These are phyloP conservation scores for Aspergillus incahuasiensis DNA, from an alignment of 495 filamentous ascomycete genomes.

Conservation along the genomic window DNA sequence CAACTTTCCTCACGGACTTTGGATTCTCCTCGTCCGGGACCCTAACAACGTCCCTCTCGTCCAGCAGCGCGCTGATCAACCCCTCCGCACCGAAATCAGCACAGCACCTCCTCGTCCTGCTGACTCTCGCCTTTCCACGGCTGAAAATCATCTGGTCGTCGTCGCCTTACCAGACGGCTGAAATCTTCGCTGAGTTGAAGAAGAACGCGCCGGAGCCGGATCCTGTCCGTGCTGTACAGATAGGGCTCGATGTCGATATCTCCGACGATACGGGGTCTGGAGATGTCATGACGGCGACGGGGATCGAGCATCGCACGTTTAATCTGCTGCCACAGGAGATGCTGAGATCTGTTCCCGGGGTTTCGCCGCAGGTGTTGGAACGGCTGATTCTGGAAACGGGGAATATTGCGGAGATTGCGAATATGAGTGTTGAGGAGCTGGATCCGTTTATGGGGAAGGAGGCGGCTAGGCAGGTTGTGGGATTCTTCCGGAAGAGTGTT, in stretches of 20 bases:
- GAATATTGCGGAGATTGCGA: slow-evolving; percentile 78
- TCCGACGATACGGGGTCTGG: slow-evolving; percentile 49
- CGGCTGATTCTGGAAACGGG: slow-evolving; percentile 66
- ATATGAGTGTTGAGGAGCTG: slow-evolving; percentile 74
- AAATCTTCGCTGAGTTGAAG: slow-evolving; percentile 93
- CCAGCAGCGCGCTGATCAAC: slow-evolving; percentile 38
- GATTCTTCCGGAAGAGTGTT: slow-evolving; percentile 83
- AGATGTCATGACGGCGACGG: slow-evolving; percentile 55
- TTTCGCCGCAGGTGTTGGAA: slow-evolving; percentile 71
- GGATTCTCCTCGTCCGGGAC: slow-evolving; percentile 62
- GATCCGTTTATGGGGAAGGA: slow-evolving; percentile 71
- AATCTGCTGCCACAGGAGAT: slow-evolving; percentile 78
- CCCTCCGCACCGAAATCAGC: slow-evolving; percentile 60
- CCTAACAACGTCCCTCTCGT: slow-evolving; percentile 45
- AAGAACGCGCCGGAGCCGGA: slow-evolving; percentile 84
- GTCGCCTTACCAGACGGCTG: slow-evolving; percentile 90
- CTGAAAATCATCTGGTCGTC: slow-evolving; percentile 91
- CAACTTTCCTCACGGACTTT: slow-evolving; percentile 48
- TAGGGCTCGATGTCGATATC: slow-evolving; percentile 66
- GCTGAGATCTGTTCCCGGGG: slow-evolving; percentile 77
- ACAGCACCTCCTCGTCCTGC: slow-evolving; percentile 85
- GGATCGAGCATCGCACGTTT: slow-evolving; percentile 51
- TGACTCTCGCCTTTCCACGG: slow-evolving; percentile 87
- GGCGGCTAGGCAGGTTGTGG: slow-evolving; percentile 68
- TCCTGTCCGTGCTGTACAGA: slow-evolving; percentile 76